A percentile compares a stretch with the other conserved stretches of the same genome.
phyloP scores from a whole-genome alignment of 768 basidiomycete genomes.

The Sarcomyxa edulis region DNA sequence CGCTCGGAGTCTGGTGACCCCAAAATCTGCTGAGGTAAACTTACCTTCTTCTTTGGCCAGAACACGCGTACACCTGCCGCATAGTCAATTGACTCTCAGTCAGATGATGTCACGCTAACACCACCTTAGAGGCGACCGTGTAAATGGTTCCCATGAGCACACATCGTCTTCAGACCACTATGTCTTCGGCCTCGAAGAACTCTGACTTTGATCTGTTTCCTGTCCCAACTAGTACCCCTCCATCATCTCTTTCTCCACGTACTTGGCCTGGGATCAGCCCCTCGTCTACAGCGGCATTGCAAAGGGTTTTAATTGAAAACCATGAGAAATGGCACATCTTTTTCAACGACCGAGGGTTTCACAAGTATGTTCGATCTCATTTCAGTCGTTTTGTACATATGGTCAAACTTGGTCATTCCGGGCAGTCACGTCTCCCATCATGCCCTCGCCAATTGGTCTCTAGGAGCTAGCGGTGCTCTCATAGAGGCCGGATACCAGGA shows the following conservation, averaged over 20 bases:
- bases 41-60: too few relatives aligned
- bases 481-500: slow-evolving; percentile 32
- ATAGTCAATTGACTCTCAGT: too few relatives aligned
- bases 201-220: slow-evolving; percentile 13
- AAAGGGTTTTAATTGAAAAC: slow-evolving; percentile 40
- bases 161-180: too few relatives aligned
- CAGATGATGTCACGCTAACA: too few relatives aligned
- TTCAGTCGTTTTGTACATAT: slow-evolving; percentile 24
- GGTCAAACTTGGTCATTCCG: slow-evolving; percentile 6
- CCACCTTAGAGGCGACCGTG: too few relatives aligned
- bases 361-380: slow-evolving; percentile 23
- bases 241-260: slow-evolving; percentile 22
- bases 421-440: slow-evolving; percentile 55
- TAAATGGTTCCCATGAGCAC: too few relatives aligned
- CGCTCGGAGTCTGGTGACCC: too few relatives aligned
- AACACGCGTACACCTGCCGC: too few relatives aligned
- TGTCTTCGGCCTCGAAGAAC: neutral
- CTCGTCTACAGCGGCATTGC: slow-evolving; percentile 33
- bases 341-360: slow-evolving; percentile 37
- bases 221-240: slow-evolving; percentile 10
- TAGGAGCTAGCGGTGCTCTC: slow-evolving; percentile 44
- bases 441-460: slow-evolving; percentile 49
- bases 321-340: slow-evolving; percentile 51
- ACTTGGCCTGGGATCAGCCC: slow-evolving; percentile 27
- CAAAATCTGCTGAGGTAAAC: too few relatives aligned